These are phyloP conservation scores for Magnolia kwangsiensis DNA, from an alignment of 164 flowering plant species.

Conservation along the genomic window DNA sequence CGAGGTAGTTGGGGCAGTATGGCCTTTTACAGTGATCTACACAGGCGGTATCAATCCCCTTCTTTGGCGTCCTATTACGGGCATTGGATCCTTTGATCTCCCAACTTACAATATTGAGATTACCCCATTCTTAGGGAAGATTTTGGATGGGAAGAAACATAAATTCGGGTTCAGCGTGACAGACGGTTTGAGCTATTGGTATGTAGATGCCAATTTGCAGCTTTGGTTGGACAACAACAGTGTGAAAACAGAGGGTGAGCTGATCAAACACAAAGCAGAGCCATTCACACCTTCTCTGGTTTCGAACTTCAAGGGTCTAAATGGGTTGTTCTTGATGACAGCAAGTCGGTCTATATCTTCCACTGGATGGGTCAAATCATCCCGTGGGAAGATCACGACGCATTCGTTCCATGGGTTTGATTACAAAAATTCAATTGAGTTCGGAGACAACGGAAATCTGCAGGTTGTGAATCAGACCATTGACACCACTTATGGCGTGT, in stretches of 20 bases:
- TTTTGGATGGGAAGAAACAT: conserved; percentile 68
- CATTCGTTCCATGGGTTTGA: conserved; percentile 37
- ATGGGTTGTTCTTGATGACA: conserved; percentile 54
- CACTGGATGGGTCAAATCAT: conserved; percentile 74
- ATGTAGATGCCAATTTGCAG: conserved; percentile 82
- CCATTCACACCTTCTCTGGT: conserved; percentile 26
- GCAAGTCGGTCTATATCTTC: conserved; percentile 44
- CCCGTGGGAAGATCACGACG: conserved; percentile 61
- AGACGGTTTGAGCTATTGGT: conserved; percentile 79
- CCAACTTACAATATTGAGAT: conserved; percentile 89
- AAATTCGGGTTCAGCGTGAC: conserved; percentile 63
- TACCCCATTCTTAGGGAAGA: conserved; percentile 65
- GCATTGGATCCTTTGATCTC: conserved; percentile 83
- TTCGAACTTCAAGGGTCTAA: conserved; percentile 45
- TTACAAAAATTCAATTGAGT: conserved; percentile 48
- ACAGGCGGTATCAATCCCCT: conserved; percentile 90
- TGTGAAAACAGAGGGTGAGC: conserved; percentile 40
- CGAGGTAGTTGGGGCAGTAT: conserved; percentile 60
- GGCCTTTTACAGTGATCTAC: conserved; percentile 87
- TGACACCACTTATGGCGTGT: conserved; percentile 33
- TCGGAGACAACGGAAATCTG: conserved; percentile 48
- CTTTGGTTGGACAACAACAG: conserved; percentile 72
- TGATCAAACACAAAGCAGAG: conserved; percentile 21
- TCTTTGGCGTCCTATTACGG: conserved; percentile 84
- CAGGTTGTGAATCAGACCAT: conserved; percentile 72